A percentile compares a stretch with the other conserved stretches of the same genome.
These are phyloP conservation scores for Penicillium ochrochloron DNA, from an alignment of 495 filamentous ascomycete species.

Conservation along the genomic window DNA sequence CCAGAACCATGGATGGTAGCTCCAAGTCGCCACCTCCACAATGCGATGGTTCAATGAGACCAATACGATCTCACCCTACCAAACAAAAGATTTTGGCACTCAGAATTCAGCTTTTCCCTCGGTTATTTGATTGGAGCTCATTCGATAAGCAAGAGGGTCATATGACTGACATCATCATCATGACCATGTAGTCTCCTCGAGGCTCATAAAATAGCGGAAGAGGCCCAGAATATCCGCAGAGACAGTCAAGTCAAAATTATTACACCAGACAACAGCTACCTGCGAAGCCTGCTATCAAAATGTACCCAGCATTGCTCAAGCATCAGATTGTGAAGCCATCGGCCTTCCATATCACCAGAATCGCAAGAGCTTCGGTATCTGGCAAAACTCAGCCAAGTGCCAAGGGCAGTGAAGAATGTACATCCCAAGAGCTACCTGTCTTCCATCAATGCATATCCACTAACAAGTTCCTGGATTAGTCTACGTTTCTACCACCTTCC, in stretches of 20 bases:
- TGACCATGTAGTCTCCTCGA: neutral
- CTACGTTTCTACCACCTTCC: conserved; percentile 24
- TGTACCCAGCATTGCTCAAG: conserved; percentile 22
- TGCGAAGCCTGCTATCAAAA: neutral
- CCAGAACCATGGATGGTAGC: conserved; percentile 16
- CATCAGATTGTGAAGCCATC: conserved; percentile 20
- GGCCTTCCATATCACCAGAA: conserved; percentile 9
- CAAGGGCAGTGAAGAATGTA: conserved; percentile 24
- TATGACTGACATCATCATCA: conserved; percentile 26
- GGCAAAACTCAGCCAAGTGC: conserved; percentile 12
- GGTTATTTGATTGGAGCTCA: neutral
- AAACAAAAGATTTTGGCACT: neutral
- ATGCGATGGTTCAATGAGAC: conserved; percentile 1
- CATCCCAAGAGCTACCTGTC: neutral
- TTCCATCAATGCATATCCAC: neutral
- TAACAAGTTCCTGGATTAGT: conserved; percentile 3
- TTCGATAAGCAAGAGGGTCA: conserved; percentile 5
- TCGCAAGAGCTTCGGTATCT: conserved; percentile 15
- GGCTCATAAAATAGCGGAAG: conserved; percentile 3
- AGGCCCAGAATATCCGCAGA: neutral
- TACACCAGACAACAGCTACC: neutral
- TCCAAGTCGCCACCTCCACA: conserved; percentile 23
- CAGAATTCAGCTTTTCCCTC: neutral
- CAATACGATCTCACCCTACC: conserved; percentile 10
- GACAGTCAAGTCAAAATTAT: neutral